phyloP scores from a whole-genome alignment of 2,329 filamentous ascomycete genomes.

The Diaporthe humulicola region DNA sequence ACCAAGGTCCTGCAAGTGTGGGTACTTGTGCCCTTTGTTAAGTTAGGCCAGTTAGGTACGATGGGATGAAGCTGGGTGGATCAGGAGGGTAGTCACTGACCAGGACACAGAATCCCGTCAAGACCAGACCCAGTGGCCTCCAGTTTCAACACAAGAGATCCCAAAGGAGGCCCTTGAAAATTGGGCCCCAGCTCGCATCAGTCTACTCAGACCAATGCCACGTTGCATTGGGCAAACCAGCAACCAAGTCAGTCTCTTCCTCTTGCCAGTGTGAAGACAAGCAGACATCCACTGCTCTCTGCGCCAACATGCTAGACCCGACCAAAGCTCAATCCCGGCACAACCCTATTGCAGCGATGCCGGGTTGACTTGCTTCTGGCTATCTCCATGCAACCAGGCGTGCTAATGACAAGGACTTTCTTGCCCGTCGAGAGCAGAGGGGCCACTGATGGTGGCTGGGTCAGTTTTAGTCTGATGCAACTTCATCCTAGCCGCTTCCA shows the following conservation, averaged over 20 bases:
- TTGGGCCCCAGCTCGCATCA: neutral
- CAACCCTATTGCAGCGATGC: neutral
- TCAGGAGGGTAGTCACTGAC: constrained; percentile 10
- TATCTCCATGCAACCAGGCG: neutral
- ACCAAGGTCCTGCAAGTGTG: neutral
- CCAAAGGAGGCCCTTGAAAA: neutral
- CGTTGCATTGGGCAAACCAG: constrained; percentile 13
- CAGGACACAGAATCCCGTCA: constrained; percentile 4
- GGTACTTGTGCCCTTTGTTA: constrained; percentile 12
- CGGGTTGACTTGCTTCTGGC: neutral
- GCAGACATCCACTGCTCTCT: constrained; percentile 12
- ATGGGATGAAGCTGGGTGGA: constrained; percentile 14
- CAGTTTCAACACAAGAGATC: constrained; percentile 17
- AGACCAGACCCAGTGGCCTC: neutral
- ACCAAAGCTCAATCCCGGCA: neutral
- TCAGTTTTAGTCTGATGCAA: constrained; percentile 33
- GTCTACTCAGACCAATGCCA: constrained; percentile 12
- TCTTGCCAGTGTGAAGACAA: neutral
- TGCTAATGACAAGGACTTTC: neutral
- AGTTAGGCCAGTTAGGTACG: constrained; percentile 11
- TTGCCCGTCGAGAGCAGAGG: neutral
- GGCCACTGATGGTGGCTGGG: constrained; percentile 22
- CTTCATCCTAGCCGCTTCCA: constrained; percentile 27
- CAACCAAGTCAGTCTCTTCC: neutral
- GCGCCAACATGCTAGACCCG: constrained; percentile 3